A percentile compares a stretch with the other conserved stretches of the same genome.
Conservation (phyloP, 768 basidiomycete genomes). For the Mycena rosella region DNA sequence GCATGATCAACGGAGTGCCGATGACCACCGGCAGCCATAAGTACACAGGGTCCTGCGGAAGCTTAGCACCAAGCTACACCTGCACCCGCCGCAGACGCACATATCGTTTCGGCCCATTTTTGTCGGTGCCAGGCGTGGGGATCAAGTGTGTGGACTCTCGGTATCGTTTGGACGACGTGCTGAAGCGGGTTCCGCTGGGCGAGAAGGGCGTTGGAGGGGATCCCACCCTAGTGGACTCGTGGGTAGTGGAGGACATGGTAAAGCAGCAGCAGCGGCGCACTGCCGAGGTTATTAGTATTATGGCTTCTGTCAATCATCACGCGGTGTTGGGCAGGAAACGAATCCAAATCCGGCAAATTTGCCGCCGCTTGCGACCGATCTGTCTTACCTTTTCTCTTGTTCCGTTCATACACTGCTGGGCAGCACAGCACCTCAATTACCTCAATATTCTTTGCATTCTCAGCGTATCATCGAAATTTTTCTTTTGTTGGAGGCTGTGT, state of each 20-base stretch:
- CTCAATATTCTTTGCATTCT: too few species aligned
- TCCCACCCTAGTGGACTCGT: slow-evolving; percentile 19
- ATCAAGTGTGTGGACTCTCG: slow-evolving; percentile 63
- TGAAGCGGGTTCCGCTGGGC: slow-evolving; percentile 21
- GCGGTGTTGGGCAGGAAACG: slow-evolving; percentile 25
- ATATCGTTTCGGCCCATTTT: slow-evolving; percentile 56
- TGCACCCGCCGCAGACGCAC: slow-evolving; percentile 47
- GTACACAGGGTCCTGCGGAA: slow-evolving; percentile 50
- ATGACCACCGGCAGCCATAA: slow-evolving; percentile 53
- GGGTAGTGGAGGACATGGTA: slow-evolving; percentile 8
- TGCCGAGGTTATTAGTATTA: slow-evolving; percentile 10
- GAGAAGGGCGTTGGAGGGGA: slow-evolving; percentile 24
- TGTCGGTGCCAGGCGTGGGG: slow-evolving; percentile 55
- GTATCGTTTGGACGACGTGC: slow-evolving; percentile 49
- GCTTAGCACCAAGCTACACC: slow-evolving; percentile 28
- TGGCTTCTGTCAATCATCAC: slow-evolving; percentile 31
- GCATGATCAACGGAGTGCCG: slow-evolving; percentile 56
- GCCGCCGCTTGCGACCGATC: neutral
- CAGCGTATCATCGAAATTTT: too few species aligned
- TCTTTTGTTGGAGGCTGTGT: too few species aligned
- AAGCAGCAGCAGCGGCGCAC: slow-evolving; percentile 4
- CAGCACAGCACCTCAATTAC: too few species aligned
- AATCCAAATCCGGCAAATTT: neutral
- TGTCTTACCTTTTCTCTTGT: neutral
- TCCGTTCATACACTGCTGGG: neutral